phyloP scores from a whole-genome alignment of 179 eudicot genomes.

The Beta lomatogona region DNA sequence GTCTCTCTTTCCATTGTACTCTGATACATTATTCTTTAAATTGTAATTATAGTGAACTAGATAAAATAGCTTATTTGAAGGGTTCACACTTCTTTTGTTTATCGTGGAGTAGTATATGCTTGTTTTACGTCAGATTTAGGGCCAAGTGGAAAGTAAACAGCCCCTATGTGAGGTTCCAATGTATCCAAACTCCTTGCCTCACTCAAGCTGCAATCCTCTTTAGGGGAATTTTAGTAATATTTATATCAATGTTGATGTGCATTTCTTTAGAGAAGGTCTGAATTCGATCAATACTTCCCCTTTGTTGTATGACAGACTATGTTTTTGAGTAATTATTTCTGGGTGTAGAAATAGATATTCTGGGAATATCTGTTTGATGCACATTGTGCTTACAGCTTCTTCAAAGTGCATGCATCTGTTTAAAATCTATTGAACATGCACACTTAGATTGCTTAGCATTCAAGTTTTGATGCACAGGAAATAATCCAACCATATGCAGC shows the following conservation, averaged over 20 bases:
- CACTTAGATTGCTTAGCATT: background rate
- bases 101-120: background rate
- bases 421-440: background rate
- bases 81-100: background rate
- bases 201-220: background rate
- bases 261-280: background rate
- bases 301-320: background rate
- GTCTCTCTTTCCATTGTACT: background rate
- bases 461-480: constrained; percentile 3
- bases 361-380: background rate
- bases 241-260: background rate
- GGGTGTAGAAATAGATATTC: background rate
- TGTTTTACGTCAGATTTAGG: background rate
- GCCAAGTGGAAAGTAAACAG: background rate
- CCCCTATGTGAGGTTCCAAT: background rate
- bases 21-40: background rate
- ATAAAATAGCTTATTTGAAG: background rate
- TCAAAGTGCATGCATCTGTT: background rate
- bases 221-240: background rate
- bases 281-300: background rate
- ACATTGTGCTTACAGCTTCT: background rate
- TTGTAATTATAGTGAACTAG: background rate
- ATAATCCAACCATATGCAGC: background rate
- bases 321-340: background rate
- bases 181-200: background rate